Conservation (phyloP, 495 filamentous ascomycete genomes). For the Penicillium canariense region DNA sequence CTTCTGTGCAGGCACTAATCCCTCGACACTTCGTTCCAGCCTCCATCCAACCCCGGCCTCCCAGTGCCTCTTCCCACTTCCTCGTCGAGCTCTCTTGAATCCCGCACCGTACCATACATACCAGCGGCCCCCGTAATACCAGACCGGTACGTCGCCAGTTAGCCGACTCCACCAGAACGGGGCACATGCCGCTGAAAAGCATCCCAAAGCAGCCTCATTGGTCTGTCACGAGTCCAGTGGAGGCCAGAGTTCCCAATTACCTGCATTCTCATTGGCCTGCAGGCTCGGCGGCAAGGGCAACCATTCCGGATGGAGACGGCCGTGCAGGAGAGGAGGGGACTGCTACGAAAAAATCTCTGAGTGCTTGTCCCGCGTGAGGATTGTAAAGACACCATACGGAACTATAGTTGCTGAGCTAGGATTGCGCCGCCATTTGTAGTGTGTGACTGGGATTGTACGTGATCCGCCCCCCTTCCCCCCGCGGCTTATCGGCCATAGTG, state of each 20-base stretch:
- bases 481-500: not conserved
- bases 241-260: constrained; percentile 11
- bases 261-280: constrained; percentile 15
- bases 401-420: too few species aligned
- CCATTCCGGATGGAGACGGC: constrained; percentile 25
- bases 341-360: constrained; percentile 7
- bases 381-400: too few species aligned
- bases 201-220: constrained; percentile 31
- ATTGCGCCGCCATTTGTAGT: too few species aligned
- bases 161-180: constrained; percentile 17
- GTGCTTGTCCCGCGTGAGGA: not conserved
- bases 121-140: not conserved
- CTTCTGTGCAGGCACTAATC: too few species aligned
- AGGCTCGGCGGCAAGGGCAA: constrained; percentile 13
- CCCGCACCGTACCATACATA: not conserved
- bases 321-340: constrained; percentile 22
- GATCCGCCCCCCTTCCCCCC: too few species aligned
- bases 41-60: not conserved
- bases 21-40: too few species aligned
- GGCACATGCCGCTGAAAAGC: constrained; percentile 28
- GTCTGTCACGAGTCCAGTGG: constrained; percentile 3
- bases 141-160: constrained; percentile 12
- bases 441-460: too few species aligned
- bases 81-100: constrained; percentile 15
- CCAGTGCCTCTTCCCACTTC: not conserved